Evolutionary conservation across 179 eudicot genomes (phyloP), one percentile per base, ranked within the genome.

Genomic region (Spergularia azorica): DNA sequence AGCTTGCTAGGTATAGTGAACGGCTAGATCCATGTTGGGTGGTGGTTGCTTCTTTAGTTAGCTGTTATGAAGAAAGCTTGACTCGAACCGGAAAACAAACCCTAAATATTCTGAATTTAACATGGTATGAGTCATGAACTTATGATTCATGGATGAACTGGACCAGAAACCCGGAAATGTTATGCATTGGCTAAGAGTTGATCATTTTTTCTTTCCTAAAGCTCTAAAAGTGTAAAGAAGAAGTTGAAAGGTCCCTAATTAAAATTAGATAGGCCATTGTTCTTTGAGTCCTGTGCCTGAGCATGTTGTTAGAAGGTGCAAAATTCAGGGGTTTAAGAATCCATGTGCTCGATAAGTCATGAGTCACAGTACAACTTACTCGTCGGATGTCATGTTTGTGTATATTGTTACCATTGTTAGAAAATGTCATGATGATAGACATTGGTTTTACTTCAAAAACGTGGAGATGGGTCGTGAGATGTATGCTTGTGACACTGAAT

Each of bases 401-500:
- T 9, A 54, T 9, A 15, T 12, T 9, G 14, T 3, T 54, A 12
- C 3, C 14, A 54, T 15, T 54, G 57, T 5, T 9, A 54, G 3
- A 54, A 9, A 54, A 3, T 32, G 20, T 32, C 32, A 13, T 2
- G 8, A 63, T 32, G 43, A 11, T 63, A 43, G 14, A 63, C 12
- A 26, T 4, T 21, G 66, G 32, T 38, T 63, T 39, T 36, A 15
- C 1, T 32, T 4, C n/a, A 21, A 15, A 63, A 21, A 10, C 38
- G 16, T 72, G n/a, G n/a, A 75, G 54, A 83, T 83, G 87, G 70
- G 32, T 56, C 15, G 16, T 21, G 60, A 70, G 51, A 17, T 4
- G 73, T 17, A 65, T 41, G 77, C 67, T 14, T 88, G 90, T 64
- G 69, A 64, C 43, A 32, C 48, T 63, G 48, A 32, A 63, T 38